phyloP scores from a whole-genome alignment of 768 basidiomycete species.

The Lentinus tigrinus region DNA sequence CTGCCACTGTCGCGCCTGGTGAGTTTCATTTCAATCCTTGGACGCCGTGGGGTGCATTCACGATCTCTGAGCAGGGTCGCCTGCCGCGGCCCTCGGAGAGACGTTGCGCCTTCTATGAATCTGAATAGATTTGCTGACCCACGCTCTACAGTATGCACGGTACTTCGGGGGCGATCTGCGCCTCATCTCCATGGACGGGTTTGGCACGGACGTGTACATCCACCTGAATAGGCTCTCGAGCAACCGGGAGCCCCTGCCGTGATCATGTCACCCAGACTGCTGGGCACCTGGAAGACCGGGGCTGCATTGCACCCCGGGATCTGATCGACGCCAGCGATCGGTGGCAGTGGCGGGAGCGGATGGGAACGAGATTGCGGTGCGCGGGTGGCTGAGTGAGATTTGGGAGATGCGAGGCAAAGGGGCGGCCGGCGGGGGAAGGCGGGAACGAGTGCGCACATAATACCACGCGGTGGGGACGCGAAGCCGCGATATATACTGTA shows the following conservation, averaged over 20 bases:
- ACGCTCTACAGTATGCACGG: conserved; percentile 68
- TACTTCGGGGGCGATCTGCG: conserved; percentile 94
- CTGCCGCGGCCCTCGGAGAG: no score
- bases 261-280: conserved; percentile 9
- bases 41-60: no score
- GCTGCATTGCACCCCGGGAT: not conserved
- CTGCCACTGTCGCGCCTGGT: conserved; percentile 89
- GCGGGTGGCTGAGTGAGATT: no score
- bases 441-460: no score
- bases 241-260: conserved; percentile 76
- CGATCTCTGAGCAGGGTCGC: no score
- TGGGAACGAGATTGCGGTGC: no score
- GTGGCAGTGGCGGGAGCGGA: not conserved
- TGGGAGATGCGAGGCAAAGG: no score
- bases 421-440: no score
- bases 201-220: conserved; percentile 92
- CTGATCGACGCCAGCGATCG: not conserved
- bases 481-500: not conserved
- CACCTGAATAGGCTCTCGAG: conserved; percentile 85
- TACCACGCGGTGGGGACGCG: no score
- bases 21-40: conserved; percentile 30
- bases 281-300: no score
- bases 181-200: conserved; percentile 98
- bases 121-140: conserved; percentile 6
- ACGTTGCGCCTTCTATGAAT: not conserved